Evolutionary conservation across 345 rosid genomes (phyloP), one percentile per base, ranked within the genome.

Genomic region (Toxicodendron radicans): DNA sequence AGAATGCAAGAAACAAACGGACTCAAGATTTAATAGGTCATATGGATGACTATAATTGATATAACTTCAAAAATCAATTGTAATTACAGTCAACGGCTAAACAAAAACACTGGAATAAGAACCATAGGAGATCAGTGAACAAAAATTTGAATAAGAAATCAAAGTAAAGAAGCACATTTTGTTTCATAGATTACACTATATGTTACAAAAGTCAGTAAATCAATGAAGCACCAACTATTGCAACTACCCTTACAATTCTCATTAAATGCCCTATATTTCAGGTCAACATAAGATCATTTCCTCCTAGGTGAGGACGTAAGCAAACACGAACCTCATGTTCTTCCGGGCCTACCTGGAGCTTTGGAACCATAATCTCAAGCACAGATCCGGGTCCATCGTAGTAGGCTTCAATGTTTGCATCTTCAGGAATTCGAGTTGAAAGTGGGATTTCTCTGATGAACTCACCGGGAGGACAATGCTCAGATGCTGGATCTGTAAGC

Each of bases 391-490:
- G 90, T 38, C 91, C 98, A 52, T 90, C 97, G 1, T 87, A 87
- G 76, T 91, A 95, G 17, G 99, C 99, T 83, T 93, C 97, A 14
- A 93, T 89, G 70, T 91, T 89, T 32, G 97, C 99, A 74, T 93
- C 98, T 84, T 93, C 99, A 1, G 99, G 97, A 45, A 95, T 93
- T 58, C 97, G 88, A 63, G 89, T 91, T 17, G 92, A 89, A 10
- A 95, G 83, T 7, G 93, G 90, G 66, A 95, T 92, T 68, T 90
- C 98, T 85, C 99, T 83, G 70, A 95, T 86, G 67, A 95, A 95
- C 56, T 95, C 99, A 73, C 99, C 99, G 0, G 98, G 97, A 78
- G 97, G 98, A 80, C 99, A 95, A 73, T 93, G 99, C 88, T 95
- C 99, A 0, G 99, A 87, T 24, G 90, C 74, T 49, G 95, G 92